Evolutionary conservation across 108 stramenopile genomes (phyloP), one percentile per base, ranked within the genome.

Genomic region (Fistulifera pelliculosa): DNA sequence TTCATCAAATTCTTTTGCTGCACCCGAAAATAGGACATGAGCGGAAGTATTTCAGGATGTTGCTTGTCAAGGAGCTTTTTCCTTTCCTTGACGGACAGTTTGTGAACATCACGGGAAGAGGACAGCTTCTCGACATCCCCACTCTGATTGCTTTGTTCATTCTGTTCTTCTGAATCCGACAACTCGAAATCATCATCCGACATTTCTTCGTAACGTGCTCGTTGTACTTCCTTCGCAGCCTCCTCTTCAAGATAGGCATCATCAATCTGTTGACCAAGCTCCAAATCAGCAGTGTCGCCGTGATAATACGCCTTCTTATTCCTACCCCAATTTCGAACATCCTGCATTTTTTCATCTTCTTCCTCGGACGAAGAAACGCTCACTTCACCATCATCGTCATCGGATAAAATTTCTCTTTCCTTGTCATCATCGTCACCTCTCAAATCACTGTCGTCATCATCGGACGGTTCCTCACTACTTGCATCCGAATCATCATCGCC

Each of bases 231-330:
- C 53, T 68, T 68, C 11, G 78, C 92, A 12, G 79, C 90, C 61
- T 87, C 86, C 56, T 87, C 88, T 68, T 91, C 91, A 0, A 86
- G 66, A 19, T 68, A 72, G 16, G 89, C 90, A 65, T 86, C 80
- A 49, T 79, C 78, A 14, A 75, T 76, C 31, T 90, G 84, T 54
- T 95, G 93, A 15, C 93, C 94, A 63, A 95, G 87, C 62, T 96
- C 97, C 23, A 98, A 68, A 62, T 96, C 97, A 6, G 90, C 94
- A 0, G 95, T 95, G 56, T 98, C 97, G 38, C 88, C 97, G 35
- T 80, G 66, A 59, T 92, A 98, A 64, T 97, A 97, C 0, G 58
- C 53, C 3, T 72, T 69, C 67, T 94, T 94, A 52, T 77, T 90
- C 38, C 65, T 64, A 16, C 96, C 96, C 96, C 96, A 98, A 40